phyloP scores from a whole-genome alignment of 306 rosid species.

The Malus sieversii region DNA sequence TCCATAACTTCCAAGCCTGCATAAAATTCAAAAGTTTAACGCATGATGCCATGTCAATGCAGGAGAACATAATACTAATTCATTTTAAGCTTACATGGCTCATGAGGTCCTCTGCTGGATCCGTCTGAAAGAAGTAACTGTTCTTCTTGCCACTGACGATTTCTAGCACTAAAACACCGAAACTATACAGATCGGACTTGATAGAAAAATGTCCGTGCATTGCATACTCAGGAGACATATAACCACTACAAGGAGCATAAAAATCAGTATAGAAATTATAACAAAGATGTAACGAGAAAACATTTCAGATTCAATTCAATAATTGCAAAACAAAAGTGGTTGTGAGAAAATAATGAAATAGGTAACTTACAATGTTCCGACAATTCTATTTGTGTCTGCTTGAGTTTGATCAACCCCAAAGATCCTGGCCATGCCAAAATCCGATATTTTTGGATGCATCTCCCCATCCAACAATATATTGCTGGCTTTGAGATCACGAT shows the following conservation, averaged over 20 bases:
- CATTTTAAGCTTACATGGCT: background rate
- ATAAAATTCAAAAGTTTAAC: too few species aligned
- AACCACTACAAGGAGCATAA: too few species aligned
- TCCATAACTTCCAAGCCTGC: too few species aligned
- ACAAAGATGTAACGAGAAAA: too few species aligned
- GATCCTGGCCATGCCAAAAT: slow-evolving; percentile 18
- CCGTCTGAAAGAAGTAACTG: background rate
- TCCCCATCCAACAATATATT: background rate
- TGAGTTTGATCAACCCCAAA: slow-evolving; percentile 9
- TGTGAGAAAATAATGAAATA: too few species aligned
- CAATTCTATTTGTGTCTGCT: background rate
- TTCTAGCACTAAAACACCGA: slow-evolving; percentile 17
- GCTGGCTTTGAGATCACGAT: slow-evolving; percentile 8
- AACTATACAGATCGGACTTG: slow-evolving; percentile 17
- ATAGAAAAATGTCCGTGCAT: slow-evolving; percentile 8
- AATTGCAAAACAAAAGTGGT: too few species aligned
- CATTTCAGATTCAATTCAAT: too few species aligned
- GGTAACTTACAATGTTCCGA: background rate
- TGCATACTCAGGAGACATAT: slow-evolving; percentile 4
- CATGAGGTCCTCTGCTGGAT: background rate
- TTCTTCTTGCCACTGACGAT: slow-evolving; percentile 20
- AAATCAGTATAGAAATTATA: too few species aligned
- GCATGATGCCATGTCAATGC: too few species aligned
- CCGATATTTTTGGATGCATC: slow-evolving; percentile 7
- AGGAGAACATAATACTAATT: background rate